Base-by-base conservation (phyloP, 768 basidiomycete species). In the Russula sp. region DNA sequence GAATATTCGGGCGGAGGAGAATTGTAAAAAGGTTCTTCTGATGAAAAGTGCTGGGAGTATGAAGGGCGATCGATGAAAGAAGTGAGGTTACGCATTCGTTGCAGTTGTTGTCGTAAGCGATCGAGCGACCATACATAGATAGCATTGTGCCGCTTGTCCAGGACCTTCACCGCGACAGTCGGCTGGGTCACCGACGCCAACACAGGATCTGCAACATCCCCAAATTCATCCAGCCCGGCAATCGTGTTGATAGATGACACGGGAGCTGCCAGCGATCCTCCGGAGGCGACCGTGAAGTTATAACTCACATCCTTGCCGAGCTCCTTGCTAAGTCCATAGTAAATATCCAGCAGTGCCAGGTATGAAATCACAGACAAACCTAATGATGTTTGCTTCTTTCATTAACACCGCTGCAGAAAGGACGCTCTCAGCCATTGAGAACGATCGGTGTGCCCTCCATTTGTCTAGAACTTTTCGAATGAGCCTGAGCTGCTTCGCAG, bases 351-450 rank as follows among this genome's bases (percentile, higher is more conserved):
- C 31, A 53, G 64, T 52, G 67, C 64, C 62, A 7, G 11, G 52
- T 16, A 53, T 32, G 47, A 68, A 51, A 40, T 10, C 20, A 48
- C 80, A 48, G 65, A 88, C 80, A 50, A 66, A 88, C 89, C 91
- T 93, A 69, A 97, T 89, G 51, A 98, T 81, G 73, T 97, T 98
- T 6, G 94, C 96, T 75, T 99, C 97, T 74, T 97, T 95, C 45
- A 98, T 78, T 59, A 87, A 72, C 1, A 94, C 87, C 10, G 95
- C 95, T 71, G 83, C 88, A 6, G 88, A 86, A 56, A 98, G 77
- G 27, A 94, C 85, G 34, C 82, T 78, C 75, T 98, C 95, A 1
- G 95, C 92, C 91, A 98, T 96, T 0, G 87, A 89, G 72, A 97
- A 94, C 7, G 88, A 82, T 27, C 89, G 79, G 74, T 91, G 87